Conservation (phyloP, 164 flowering plant genomes). For the Litsea cubeba region DNA sequence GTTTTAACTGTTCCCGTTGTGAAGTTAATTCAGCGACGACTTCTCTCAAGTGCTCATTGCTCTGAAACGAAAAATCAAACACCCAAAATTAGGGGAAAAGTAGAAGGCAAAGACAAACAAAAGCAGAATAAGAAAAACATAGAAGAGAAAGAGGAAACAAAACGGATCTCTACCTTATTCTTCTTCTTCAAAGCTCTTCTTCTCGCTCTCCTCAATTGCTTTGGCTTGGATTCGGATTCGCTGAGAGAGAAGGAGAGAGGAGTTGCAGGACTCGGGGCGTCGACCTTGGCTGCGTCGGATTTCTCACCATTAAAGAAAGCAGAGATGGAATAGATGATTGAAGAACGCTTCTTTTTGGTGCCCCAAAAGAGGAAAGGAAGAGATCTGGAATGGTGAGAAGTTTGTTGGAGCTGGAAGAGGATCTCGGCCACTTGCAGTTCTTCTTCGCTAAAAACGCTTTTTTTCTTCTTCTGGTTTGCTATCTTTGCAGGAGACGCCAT, state of each 20-base stretch:
- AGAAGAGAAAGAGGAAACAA: slow-evolving; percentile 1
- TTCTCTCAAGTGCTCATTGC: slow-evolving; percentile 24
- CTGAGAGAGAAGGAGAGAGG: slow-evolving; percentile 45
- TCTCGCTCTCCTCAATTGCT: slow-evolving; percentile 10
- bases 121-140: not conserved
- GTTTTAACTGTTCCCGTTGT: slow-evolving; percentile 17
- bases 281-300: slow-evolving; percentile 6
- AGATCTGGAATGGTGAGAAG: not conserved
- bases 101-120: not conserved
- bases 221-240: slow-evolving; percentile 36
- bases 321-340: slow-evolving; percentile 4
- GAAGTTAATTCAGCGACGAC: slow-evolving; percentile 15
- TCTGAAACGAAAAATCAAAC: slow-evolving; percentile 27
- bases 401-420: slow-evolving; percentile 21
- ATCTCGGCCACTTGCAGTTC: slow-evolving; percentile 16
- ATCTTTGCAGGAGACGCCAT: not conserved
- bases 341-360: slow-evolving; percentile 35
- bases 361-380: slow-evolving; percentile 28
- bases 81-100: not conserved
- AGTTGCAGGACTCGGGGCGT: slow-evolving; percentile 38
- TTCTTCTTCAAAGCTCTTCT: slow-evolving; percentile 12
- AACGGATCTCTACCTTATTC: slow-evolving; percentile 24
- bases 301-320: not conserved
- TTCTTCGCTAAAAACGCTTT: slow-evolving; percentile 1
- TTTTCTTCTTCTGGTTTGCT: not conserved